Base-by-base conservation (phyloP, 345 rosid genomes). In the Eucalyptus regnans region DNA sequence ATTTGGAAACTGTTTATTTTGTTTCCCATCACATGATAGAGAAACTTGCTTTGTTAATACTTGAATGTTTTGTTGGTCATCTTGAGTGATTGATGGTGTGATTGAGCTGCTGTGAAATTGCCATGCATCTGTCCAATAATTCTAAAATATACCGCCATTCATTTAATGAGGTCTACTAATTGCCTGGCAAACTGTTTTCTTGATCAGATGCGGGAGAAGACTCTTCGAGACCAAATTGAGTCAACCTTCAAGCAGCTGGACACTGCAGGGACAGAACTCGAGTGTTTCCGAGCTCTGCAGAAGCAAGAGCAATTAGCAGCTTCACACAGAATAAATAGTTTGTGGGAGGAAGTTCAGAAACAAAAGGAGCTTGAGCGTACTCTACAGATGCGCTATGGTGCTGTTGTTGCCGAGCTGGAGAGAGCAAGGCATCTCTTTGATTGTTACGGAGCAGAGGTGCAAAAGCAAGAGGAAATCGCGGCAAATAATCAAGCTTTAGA, bases 231-330 rank as follows among this genome's bases (percentile, higher is more conserved):
- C 83, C 97, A 95, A 91, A 95, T 97, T 88, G 95, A 97, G 86
- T 93, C 96, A 50, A 95, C 96, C 81, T 89, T 94, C 90, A 96
- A 96, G 95, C 99, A 94, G 94, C 93, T 96, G 89, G 99, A 97
- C 89, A 93, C 94, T 89, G 95, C 99, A 80, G 94, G 96, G 90
- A 98, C 98, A 48, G 99, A 98, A 89, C 96, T 98, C 3, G 98
- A 96, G 91, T 98, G 99, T 90, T 98, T 96, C 90, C 96, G 92
- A 92, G 96, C 95, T 79, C 94, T 97, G 90, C 98, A 98, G 92
- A 98, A 96, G 93, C 99, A 97, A 92, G 99, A 98, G 89, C 97
- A 97, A 87, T 87, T 95, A 89, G 98, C 99, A 62, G 99, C 99
- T 50, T 91, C 96, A 64, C 95, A 93, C 90, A 94, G 99, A 92